Evolutionary conservation across 192 early-diverging fungal species (phyloP).

Genomic region (Obelidium mucronatum): DNA sequence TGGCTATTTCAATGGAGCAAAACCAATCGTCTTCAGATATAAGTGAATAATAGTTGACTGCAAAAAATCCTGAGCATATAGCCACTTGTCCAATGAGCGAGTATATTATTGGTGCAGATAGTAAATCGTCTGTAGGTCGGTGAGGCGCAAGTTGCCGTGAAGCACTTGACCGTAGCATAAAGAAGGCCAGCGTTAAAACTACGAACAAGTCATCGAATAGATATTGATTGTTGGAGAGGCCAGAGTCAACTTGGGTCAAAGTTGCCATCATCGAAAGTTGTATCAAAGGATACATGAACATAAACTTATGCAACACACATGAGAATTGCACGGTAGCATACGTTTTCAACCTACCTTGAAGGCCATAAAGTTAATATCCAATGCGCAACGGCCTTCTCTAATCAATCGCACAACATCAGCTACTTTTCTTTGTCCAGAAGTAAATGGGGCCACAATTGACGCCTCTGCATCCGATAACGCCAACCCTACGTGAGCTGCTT

Average conservation of each 20-base stretch:
- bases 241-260: constrained; percentile 45
- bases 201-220: constrained; percentile 60
- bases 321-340: neutral
- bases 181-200: constrained; percentile 48
- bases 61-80: constrained; percentile 46
- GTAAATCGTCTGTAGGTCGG: constrained; percentile 55
- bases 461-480: constrained; percentile 85
- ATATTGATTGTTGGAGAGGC: constrained; percentile 60
- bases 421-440: constrained; percentile 65
- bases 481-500: constrained; percentile 84
- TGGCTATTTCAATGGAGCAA: constrained; percentile 44
- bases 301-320: constrained; percentile 41
- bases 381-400: constrained; percentile 76
- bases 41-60: constrained; percentile 27
- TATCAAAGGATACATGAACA: constrained; percentile 60
- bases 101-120: constrained; percentile 42
- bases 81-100: constrained; percentile 55
- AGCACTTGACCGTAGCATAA: constrained; percentile 51
- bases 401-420: constrained; percentile 65
- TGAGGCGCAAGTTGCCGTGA: constrained; percentile 17
- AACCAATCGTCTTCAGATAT: constrained; percentile 45
- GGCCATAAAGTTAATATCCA: constrained; percentile 78
- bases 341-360: constrained; percentile 65
- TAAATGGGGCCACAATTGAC: constrained; percentile 89
- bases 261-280: constrained; percentile 54